Evolutionary conservation across 108 stramenopile species (phyloP), one percentile per base, ranked within the genome.

Genomic region (Cyclotella baltica): DNA sequence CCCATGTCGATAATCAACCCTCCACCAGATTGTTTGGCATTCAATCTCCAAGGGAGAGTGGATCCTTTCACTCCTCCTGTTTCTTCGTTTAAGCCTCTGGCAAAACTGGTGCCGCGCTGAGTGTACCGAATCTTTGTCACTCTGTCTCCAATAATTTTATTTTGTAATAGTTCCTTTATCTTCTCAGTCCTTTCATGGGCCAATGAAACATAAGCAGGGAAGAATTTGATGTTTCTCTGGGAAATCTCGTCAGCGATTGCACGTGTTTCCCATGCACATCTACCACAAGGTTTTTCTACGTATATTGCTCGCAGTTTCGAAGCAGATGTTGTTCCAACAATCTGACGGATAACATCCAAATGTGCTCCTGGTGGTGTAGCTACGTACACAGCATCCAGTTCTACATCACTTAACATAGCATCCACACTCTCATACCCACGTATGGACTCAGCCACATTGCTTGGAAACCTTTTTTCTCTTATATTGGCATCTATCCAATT

Each of bases 1-100:
- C 89, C 89, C 62, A 89, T 85, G 69, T 89, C 89, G 86, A 86
- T 89, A 31, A 89, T 80, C 40, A 87, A 52, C 9, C 89, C 89
- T 38, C 89, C 89, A 23, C 89, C 89, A 16, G 81, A 67, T 53
- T 84, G 73, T 19, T 63, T 36, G 19, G 89, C 77, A 46, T 69
- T 66, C 59, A 88, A 65, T 69, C 88, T 76, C 86, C 86, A 85
- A 10, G 86, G 85, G 29, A 86, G 27, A 23, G 29, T 29, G 19
- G 16, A 22, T 10, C 38, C 59, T 15, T 66, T 18, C 13, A 3
- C 50, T 13, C 53, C 83, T 76, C 4, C 50, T 23, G 40, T 83
- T 65, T 53, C 3, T 36, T 43, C 82, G 81, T 43, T 66, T 36
- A 73, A 86, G 53, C 56, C 71, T 56, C 76, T 70, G 18, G 76